Evolutionary conservation across 1,284 basidiomycete species (phyloP).

Genomic region (Rhodotorula sp.): DNA sequence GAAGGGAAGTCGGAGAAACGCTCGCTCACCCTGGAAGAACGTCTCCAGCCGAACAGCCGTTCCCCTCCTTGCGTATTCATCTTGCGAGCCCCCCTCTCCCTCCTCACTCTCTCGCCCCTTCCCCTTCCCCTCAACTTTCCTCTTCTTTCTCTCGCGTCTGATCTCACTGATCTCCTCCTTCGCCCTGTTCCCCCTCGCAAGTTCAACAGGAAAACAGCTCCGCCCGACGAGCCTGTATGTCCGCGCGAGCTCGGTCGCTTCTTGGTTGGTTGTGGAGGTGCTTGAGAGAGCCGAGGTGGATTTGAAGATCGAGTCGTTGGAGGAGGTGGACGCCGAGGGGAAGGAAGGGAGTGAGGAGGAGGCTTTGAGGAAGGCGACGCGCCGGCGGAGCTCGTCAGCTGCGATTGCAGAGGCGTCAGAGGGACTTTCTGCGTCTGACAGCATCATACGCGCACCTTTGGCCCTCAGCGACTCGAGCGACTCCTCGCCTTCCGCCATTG

Average conservation of each 20-base stretch:
- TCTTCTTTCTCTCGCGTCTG: neutral
- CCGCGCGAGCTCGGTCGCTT: neutral
- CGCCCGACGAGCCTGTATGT: neutral
- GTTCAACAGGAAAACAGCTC: constrained; percentile 3
- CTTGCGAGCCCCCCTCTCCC: neutral
- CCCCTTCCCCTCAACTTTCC: neutral
- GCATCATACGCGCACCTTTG: no score
- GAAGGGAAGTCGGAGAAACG: no score
- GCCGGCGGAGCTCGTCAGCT: neutral
- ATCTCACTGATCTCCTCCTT: constrained; percentile 5
- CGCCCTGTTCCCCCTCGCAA: constrained; percentile 1
- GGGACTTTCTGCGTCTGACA: no score
- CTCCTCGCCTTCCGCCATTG: neutral
- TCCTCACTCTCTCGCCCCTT: neutral
- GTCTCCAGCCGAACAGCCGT: constrained; percentile 15
- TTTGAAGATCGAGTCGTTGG: neutral
- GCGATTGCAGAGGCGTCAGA: neutral
- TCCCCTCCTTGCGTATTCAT: constrained; percentile 1
- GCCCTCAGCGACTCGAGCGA: neutral
- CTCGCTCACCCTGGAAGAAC: constrained; percentile 8
- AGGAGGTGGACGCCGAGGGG: neutral
- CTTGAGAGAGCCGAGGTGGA: no score
- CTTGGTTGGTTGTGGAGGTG: no score
- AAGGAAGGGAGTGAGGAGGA: neutral
- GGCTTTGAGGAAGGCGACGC: neutral